A percentile compares a stretch with the other conserved stretches of the same genome.
Conservation (phyloP, 2,329 filamentous ascomycete genomes). For the Ophiostoma himal-ulmi region DNA sequence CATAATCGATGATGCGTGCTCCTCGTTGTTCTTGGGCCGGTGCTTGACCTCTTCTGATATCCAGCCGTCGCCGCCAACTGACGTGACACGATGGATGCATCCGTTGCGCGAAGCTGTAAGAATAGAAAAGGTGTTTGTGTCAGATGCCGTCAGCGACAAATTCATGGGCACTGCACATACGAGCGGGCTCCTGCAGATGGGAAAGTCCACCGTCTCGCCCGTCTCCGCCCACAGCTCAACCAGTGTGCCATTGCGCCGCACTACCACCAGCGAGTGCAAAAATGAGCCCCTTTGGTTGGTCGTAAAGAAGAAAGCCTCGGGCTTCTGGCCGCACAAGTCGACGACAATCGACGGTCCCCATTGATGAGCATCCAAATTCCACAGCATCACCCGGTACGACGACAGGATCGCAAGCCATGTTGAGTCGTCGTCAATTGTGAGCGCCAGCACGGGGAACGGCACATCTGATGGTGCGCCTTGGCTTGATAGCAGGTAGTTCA, state of each 20-base stretch:
- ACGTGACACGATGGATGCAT: slow-evolving; percentile 45
- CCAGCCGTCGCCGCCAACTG: slow-evolving; percentile 42
- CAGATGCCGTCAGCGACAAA: not conserved
- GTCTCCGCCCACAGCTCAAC: slow-evolving; percentile 50
- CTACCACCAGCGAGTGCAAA: slow-evolving; percentile 50
- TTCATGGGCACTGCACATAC: slow-evolving; percentile 44
- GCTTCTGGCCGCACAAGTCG: slow-evolving; percentile 52
- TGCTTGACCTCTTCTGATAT: slow-evolving; percentile 43
- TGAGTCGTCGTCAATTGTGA: slow-evolving; percentile 59
- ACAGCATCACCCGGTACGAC: slow-evolving; percentile 53
- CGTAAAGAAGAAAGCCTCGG: slow-evolving; percentile 60
- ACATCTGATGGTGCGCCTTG: slow-evolving; percentile 32
- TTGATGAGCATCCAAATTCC: slow-evolving; percentile 52
- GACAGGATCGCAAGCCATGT: slow-evolving; percentile 63
- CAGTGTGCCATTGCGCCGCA: slow-evolving; percentile 60
- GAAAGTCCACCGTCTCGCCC: slow-evolving; percentile 39
- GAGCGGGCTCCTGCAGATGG: slow-evolving; percentile 49
- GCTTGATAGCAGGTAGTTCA: slow-evolving; percentile 41
- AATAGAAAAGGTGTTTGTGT: slow-evolving; percentile 32
- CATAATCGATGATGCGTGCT: slow-evolving; percentile 53
- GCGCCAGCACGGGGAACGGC: slow-evolving; percentile 55
- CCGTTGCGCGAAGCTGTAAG: slow-evolving; percentile 47
- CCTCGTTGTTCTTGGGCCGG: slow-evolving; percentile 32
- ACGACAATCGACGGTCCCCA: slow-evolving; percentile 53
- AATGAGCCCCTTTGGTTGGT: slow-evolving; percentile 33